Conservation (phyloP, 768 basidiomycete species). For the Phanerodontia chrysosporium region DNA sequence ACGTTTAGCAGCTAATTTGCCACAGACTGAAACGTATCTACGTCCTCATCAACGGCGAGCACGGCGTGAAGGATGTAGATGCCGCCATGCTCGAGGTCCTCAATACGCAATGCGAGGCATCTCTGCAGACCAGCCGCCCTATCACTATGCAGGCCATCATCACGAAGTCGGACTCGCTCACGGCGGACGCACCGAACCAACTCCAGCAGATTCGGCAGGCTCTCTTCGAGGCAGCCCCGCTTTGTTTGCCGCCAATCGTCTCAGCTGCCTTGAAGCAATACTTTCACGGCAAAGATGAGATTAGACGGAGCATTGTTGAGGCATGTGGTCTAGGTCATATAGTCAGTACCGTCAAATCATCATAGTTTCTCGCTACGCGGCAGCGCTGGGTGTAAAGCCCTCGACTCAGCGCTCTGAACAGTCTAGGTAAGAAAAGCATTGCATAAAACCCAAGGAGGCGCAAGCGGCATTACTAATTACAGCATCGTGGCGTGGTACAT, state of each 20-base stretch:
- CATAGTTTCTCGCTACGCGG: too few species aligned
- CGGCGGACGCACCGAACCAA: constrained; percentile 17
- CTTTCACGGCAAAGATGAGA: constrained; percentile 50
- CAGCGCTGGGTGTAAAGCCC: too few species aligned
- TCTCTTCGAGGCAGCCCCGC: constrained; percentile 50
- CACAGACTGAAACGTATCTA: constrained; percentile 65
- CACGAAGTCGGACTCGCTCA: constrained; percentile 63
- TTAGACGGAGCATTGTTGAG: constrained; percentile 55
- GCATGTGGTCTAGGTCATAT: constrained; percentile 43
- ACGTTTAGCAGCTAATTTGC: not conserved
- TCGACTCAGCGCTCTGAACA: too few species aligned
- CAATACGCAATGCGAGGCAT: constrained; percentile 29
- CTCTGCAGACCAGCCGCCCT: constrained; percentile 29
- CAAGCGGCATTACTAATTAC: not conserved
- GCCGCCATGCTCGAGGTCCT: constrained; percentile 57
- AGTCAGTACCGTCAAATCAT: not conserved
- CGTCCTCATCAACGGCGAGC: constrained; percentile 65
- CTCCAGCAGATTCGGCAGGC: constrained; percentile 42
- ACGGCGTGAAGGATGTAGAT: constrained; percentile 56
- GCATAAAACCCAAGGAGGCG: not conserved
- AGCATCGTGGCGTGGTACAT: not conserved
- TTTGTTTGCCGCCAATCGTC: constrained; percentile 64
- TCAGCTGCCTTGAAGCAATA: constrained; percentile 47
- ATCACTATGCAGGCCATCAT: constrained; percentile 66
- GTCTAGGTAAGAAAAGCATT: not conserved